A percentile compares a stretch with the other conserved stretches of the same genome.
Evolutionary conservation across 2,329 filamentous ascomycete genomes (phyloP).

Genomic region (Alternaria conjuncta): DNA sequence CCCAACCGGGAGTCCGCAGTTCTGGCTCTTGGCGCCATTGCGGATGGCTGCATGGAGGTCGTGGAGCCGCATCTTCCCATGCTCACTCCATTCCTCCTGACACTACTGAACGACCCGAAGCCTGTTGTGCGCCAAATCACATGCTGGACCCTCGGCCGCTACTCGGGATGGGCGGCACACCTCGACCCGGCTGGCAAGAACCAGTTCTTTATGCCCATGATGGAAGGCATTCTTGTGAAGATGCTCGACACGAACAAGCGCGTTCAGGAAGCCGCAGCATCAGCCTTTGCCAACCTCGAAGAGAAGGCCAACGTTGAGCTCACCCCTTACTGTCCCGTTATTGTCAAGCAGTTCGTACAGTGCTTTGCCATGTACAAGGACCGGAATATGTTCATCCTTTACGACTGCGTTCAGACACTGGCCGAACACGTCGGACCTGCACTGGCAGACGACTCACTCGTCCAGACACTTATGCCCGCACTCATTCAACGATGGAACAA

Average conservation of each 20-base stretch:
- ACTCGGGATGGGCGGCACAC: conserved; percentile 88
- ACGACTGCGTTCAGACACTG: conserved; percentile 96
- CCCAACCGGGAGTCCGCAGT: conserved; percentile 92
- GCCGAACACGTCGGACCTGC: conserved; percentile 87
- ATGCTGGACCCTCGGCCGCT: conserved; percentile 95
- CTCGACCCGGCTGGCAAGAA: conserved; percentile 72
- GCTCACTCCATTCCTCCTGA: conserved; percentile 87
- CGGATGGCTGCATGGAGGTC: conserved; percentile 89
- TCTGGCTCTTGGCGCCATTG: conserved; percentile 89
- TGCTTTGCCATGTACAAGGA: conserved; percentile 98
- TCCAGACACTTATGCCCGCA: conserved; percentile 88
- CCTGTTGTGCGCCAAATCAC: conserved; percentile 95
- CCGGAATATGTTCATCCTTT: conserved; percentile 97
- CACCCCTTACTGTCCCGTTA: conserved; percentile 85
- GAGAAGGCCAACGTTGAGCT: conserved; percentile 86
- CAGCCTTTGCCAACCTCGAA: conserved; percentile 93
- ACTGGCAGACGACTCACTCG: conserved; percentile 80
- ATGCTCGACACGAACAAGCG: conserved; percentile 99
- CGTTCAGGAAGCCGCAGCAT: conserved; percentile 94
- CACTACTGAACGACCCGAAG: conserved; percentile 81
- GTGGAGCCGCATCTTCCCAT: conserved; percentile 91
- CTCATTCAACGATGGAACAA: conserved; percentile 87
- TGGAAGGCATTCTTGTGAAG: conserved; percentile 91
- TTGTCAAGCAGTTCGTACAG: conserved; percentile 87
- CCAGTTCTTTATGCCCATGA: conserved; percentile 90